These are phyloP conservation scores for Fusarium sacchari DNA, from an alignment of 2,329 filamentous ascomycete species.

Conservation along the genomic window DNA sequence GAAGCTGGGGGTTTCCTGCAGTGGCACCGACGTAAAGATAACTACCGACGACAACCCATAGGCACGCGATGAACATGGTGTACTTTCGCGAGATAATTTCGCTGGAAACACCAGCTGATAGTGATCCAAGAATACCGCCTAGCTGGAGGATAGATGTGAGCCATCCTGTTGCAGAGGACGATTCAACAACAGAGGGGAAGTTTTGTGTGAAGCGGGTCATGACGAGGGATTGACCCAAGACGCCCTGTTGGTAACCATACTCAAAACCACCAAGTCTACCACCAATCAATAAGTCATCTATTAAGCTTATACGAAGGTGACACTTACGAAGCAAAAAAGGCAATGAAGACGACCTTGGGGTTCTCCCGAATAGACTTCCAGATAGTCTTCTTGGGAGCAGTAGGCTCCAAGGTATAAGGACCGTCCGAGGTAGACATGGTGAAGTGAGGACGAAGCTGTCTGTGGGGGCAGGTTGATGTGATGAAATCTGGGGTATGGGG, in stretches of 20 bases:
- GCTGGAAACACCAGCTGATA: constrained; percentile 58
- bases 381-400: constrained; percentile 15
- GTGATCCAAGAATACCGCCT: constrained; percentile 59
- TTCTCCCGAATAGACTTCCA: constrained; percentile 22
- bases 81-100: constrained; percentile 62
- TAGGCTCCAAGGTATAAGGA: constrained; percentile 14
- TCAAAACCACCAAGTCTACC: constrained; percentile 39
- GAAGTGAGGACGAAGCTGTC: constrained; percentile 1
- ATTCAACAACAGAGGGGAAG: constrained; percentile 59
- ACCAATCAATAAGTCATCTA: not conserved
- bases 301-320: too few relatives aligned
- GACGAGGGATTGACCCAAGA: constrained; percentile 63
- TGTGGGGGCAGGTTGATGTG: constrained; percentile 17
- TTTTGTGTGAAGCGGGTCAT: constrained; percentile 61
- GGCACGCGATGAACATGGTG: constrained; percentile 61
- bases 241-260: constrained; percentile 58
- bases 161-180: constrained; percentile 60
- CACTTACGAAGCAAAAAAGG: constrained; percentile 41
- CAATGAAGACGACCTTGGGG: constrained; percentile 41
- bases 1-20: constrained; percentile 50
- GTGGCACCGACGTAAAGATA: constrained; percentile 58
- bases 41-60: constrained; percentile 57
- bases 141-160: constrained; percentile 62
- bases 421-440: constrained; percentile 17
- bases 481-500: constrained; percentile 21